A percentile compares a stretch with the other conserved stretches of the same genome.
Conservation (phyloP, 108 stramenopile species). For the Cyclotella atomus region DNA sequence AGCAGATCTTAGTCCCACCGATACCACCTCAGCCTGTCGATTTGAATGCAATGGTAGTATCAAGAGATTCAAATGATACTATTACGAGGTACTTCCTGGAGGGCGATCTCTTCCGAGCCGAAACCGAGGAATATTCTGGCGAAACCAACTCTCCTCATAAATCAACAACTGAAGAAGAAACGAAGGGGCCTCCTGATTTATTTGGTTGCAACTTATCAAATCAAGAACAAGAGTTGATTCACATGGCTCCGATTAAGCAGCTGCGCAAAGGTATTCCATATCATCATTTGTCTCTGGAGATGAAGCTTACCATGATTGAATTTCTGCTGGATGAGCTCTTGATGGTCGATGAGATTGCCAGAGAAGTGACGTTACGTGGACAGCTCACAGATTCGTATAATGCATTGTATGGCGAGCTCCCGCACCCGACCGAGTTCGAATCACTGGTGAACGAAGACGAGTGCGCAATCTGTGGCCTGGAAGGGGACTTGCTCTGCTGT, state of each 20-base stretch:
- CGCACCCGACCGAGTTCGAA: constrained; percentile 56
- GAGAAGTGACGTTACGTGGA: constrained; percentile 59
- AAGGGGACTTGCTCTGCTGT: constrained; percentile 86
- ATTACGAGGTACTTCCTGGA: constrained; percentile 30
- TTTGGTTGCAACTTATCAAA: no score
- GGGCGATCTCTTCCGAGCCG: constrained; percentile 17
- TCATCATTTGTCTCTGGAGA: constrained; percentile 60
- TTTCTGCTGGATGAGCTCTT: constrained; percentile 83
- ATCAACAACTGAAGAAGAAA: no score
- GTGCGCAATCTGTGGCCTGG: constrained; percentile 70
- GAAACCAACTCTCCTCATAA: no score
- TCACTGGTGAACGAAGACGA: constrained; percentile 71
- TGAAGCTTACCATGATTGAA: constrained; percentile 76
- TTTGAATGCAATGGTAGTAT: constrained; percentile 24
- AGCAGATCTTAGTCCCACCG: constrained; percentile 25
- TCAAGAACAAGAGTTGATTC: constrained; percentile 40
- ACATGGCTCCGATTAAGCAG: constrained; percentile 61
- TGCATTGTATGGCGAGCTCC: constrained; percentile 50
- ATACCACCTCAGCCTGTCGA: constrained; percentile 21
- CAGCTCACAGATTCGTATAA: constrained; percentile 7
- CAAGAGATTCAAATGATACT: constrained; percentile 18
- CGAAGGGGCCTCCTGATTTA: no score
- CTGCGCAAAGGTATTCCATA: constrained; percentile 71
- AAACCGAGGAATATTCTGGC: neutral
- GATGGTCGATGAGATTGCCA: constrained; percentile 55